These are phyloP conservation scores for Wickerhamomyces canadensis DNA, from an alignment of 805 yeast genomes.

Conservation along the genomic window DNA sequence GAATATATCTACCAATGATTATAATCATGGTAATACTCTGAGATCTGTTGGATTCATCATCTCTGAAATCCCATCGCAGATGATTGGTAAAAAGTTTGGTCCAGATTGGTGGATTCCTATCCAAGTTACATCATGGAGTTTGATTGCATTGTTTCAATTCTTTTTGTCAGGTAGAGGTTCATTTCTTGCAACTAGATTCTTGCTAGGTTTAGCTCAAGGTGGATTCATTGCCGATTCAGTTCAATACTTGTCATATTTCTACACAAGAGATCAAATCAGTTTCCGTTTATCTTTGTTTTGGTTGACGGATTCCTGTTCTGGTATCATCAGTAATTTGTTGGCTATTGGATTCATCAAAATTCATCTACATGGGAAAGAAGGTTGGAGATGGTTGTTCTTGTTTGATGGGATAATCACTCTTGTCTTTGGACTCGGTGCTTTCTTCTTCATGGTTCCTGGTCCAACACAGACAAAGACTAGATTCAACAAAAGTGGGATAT, in stretches of 20 bases:
- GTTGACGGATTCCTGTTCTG: slow-evolving; percentile 45
- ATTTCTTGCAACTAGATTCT: slow-evolving; percentile 41
- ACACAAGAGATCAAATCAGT: slow-evolving; percentile 52
- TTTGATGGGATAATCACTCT: slow-evolving; percentile 60
- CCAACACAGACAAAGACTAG: slow-evolving; percentile 47
- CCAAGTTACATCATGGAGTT: slow-evolving; percentile 51
- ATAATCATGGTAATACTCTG: slow-evolving; percentile 52
- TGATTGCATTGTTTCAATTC: slow-evolving; percentile 48
- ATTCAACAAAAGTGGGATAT: slow-evolving; percentile 46
- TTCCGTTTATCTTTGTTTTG: slow-evolving; percentile 57
- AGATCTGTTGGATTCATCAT: slow-evolving; percentile 41
- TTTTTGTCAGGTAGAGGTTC: slow-evolving; percentile 34
- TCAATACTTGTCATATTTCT: slow-evolving; percentile 64
- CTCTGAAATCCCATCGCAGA: slow-evolving; percentile 61
- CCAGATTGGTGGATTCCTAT: slow-evolving; percentile 56
- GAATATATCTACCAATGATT: slow-evolving; percentile 46
- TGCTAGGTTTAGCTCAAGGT: slow-evolving; percentile 54
- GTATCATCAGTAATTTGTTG: slow-evolving; percentile 40
- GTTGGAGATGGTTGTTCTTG: slow-evolving; percentile 67
- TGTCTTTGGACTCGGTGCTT: slow-evolving; percentile 42
- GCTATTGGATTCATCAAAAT: slow-evolving; percentile 51
- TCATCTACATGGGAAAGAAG: slow-evolving; percentile 38
- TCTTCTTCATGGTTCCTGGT: slow-evolving; percentile 50
- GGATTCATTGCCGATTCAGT: slow-evolving; percentile 62
- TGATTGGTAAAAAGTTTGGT: slow-evolving; percentile 55